Base-by-base conservation (phyloP, 192 early-diverging fungal genomes). In the Endogone sp. region DNA sequence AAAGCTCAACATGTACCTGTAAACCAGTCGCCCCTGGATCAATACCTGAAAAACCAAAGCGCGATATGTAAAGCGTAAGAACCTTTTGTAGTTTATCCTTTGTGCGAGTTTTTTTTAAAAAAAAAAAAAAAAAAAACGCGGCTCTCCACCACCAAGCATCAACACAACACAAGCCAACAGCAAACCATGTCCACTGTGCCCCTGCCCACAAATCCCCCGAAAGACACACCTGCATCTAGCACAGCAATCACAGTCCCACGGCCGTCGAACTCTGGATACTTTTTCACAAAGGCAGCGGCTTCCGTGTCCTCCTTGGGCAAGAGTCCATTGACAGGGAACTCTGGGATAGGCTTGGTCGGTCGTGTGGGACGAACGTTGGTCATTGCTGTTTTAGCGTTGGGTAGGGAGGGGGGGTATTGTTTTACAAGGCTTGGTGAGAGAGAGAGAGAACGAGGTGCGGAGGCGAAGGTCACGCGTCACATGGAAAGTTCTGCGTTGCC, bases 1-100 rank as follows among this genome's bases (percentile, higher is more conserved):
- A 49, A 16, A 49, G 16, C 9, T 49, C 37, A 49, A 16, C 37
- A 28, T 27, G 63, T 83, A 84, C 83, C 71, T 91, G 90, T 71
- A 99, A 75, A 58, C 96, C 96, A 37, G 89, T 82, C 30, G 95
- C 93, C 23, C 89, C 91, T 29, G 96, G 95, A 82, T 96, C 95
- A n/a, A 99, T 89, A 57, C 94, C 76, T 78, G 68, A 9, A 13
- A 23, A 9, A 60, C 37, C 37, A 49, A 49, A 49, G 37, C 6
- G 37, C 16, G 9, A 49, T 49, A n/a, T n/a, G n/a, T 1, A 49
- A 16, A 49, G 37, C 16, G 37, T 11, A 49, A 49, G 37, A 11
- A 11, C 9, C 6, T 6, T 49, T 49, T 6, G 37, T 49, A 49
- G 37, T 16, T 1, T 1, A 16, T 16, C 6, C 37, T 49, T 49